Conservation (phyloP, 805 yeast genomes). For the Yamadazyma nakazawae region DNA sequence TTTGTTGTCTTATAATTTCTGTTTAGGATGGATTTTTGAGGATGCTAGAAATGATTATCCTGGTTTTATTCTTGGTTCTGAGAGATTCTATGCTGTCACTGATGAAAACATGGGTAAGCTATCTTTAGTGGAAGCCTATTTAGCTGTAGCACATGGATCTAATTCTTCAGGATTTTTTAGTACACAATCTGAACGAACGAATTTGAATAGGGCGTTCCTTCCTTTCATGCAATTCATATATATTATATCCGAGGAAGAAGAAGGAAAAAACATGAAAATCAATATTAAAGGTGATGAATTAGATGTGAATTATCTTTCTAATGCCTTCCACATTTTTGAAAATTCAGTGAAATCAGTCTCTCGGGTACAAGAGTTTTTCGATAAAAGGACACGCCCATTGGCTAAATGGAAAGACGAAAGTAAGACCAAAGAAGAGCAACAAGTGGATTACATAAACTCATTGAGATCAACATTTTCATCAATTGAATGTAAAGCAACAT, state of each 20-base stretch:
- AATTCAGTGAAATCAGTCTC: conserved; percentile 46
- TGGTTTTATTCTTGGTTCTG: conserved; percentile 79
- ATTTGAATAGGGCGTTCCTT: conserved; percentile 60
- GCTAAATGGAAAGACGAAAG: conserved; percentile 14
- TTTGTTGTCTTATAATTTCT: conserved; percentile 59
- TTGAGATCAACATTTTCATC: conserved; percentile 27
- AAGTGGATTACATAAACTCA: conserved; percentile 13
- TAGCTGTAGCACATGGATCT: conserved; percentile 67
- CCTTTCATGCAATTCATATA: conserved; percentile 65
- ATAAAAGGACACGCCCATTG: conserved; percentile 17
- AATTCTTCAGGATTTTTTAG: conserved; percentile 49
- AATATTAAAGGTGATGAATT: conserved; percentile 64
- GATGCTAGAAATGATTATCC: conserved; percentile 45
- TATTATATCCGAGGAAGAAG: conserved; percentile 26
- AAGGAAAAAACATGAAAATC: conserved; percentile 35
- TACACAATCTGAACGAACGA: conserved; percentile 41
- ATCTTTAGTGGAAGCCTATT: conserved; percentile 63
- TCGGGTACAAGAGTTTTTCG: conserved; percentile 35
- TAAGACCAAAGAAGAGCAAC: conserved; percentile 13
- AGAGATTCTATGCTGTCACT: conserved; percentile 62
- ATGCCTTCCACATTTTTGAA: conserved; percentile 54
- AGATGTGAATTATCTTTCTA: conserved; percentile 61
- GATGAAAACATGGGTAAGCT: conserved; percentile 63
- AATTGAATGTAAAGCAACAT: conserved; percentile 51
- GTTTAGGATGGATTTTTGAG: conserved; percentile 79